Conservation (phyloP, 2,329 filamentous ascomycete genomes). For the Aulographum hederae region DNA sequence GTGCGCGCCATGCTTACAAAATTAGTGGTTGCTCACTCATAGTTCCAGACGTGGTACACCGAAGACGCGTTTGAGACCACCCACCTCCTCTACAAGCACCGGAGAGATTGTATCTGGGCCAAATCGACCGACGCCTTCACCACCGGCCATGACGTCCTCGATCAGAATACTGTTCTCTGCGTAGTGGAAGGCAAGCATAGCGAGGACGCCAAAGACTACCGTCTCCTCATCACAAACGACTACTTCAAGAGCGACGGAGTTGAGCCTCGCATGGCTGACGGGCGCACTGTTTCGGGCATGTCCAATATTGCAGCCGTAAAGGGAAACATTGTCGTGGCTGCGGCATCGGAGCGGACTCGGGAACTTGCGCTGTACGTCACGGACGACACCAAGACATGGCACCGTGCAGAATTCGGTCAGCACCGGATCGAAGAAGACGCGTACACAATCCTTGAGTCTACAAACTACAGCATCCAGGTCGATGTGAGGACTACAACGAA, state of each 20-base stretch:
- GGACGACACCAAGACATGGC: constrained; percentile 69
- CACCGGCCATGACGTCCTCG: constrained; percentile 44
- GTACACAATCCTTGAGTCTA: constrained; percentile 89
- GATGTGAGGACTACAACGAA: constrained; percentile 62
- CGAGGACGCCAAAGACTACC: constrained; percentile 52
- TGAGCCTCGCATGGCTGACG: constrained; percentile 60
- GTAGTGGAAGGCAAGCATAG: constrained; percentile 59
- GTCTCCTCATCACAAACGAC: constrained; percentile 63
- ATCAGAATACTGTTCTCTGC: constrained; percentile 60
- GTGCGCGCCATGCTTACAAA: constrained; percentile 36
- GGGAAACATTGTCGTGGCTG: constrained; percentile 70
- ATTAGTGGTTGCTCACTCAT: background rate
- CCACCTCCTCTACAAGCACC: constrained; percentile 47
- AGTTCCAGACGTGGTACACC: constrained; percentile 47
- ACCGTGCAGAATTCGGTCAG: constrained; percentile 74
- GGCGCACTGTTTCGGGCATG: constrained; percentile 59
- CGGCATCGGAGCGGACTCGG: constrained; percentile 58
- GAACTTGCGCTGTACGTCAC: constrained; percentile 89
- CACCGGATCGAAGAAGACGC: constrained; percentile 71
- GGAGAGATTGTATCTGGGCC: constrained; percentile 74
- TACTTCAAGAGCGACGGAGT: constrained; percentile 50
- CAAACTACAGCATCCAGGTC: constrained; percentile 93
- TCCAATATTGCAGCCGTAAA: constrained; percentile 71
- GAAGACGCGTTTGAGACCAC: constrained; percentile 62
- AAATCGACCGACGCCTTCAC: constrained; percentile 58